Evolutionary conservation across 352 stramenopile species (phyloP), one percentile per base, ranked within the genome.

Genomic region (Phytophthora sp.): DNA sequence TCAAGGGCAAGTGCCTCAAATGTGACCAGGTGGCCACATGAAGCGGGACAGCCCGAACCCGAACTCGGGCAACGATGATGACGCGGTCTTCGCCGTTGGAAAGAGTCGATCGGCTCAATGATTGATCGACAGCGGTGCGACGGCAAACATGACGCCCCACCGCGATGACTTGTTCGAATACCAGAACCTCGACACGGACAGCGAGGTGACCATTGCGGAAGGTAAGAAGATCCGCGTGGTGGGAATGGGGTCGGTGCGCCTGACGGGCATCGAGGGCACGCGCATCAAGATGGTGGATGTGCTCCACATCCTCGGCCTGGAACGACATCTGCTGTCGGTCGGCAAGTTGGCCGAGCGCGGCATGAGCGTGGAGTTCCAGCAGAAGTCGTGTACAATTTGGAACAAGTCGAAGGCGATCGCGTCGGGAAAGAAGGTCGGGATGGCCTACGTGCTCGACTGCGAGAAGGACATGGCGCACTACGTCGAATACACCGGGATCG

Each of bases 321-420:
- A 72, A 21, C 26, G 57, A 20, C 63, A 36, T 3, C 30, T 73
- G 3, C 39, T 77, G 1, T 73, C 58, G 2, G 57, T 73, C 1
- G 13, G 45, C 0, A 77, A 63, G 31, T n/a, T 33, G 12, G 33
- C 64, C 0, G 41, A 59, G 3, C 23, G 44, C 8, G 54, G 39
- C 3, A 35, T 41, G 13, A 21, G 8, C 35, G 35, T 1, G 1
- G 35, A 41, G 35, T 20, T 41, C n/a, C 1, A 41, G 66, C n/a
- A 60, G 20, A 38, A 50, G 3, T 51, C 33, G 1, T 65, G 58
- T 6, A 31, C 9, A 0, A 65, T 75, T 15, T 61, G 51, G 38
- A 29, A 64, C 38, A 50, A 47, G 33, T 23, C 24, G 4, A 61
- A 57, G 8, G 33, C 41, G 24, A 38, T 66, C 1, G 51, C 63